Evolutionary conservation across 2,329 filamentous ascomycete genomes (phyloP), one percentile per base, ranked within the genome.

Genomic region (Orbilia brochopaga): DNA sequence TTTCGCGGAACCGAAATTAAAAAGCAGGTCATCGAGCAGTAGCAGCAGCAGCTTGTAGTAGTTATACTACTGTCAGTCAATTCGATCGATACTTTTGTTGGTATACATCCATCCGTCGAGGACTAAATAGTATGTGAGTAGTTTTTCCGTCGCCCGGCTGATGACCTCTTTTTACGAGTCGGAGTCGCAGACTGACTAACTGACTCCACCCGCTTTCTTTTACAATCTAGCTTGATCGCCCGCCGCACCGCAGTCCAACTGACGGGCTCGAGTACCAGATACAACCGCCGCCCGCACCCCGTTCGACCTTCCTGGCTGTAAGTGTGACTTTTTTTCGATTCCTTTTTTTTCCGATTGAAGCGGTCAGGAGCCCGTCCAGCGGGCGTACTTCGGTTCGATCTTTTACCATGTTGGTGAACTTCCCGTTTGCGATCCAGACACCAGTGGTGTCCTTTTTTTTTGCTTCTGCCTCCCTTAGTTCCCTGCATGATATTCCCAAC

Each of bases 1-100:
- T 55, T 50, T 51, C 66, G 35, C 67, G 50, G 67, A 72, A 61
- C 60, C 55, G 67, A 72, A 72, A 72, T 72, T 72, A 65, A 72
- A 37, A 72, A 72, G 59, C 60, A 64, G 55, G 66, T 60, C 59
- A 61, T 53, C 48, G 55, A 72, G 17, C 42, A 56, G 8, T 17
- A 10, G 15, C 11, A 48, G 19, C 44, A 48, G 44, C n/a, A 48
- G 44, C 17, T 48, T 3, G 44, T 21, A 19, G 17, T 15, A 6
- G 13, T 44, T 6, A 3, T 19, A 19, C 44, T 53, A 44, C 48
- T 62, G 32, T 40, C 58, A 32, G 52, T 55, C 58, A 19, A 50
- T 24, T 57, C 55, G 57, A 61, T 58, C 66, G 66, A 70, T 63
- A 70, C 42, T 37, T 48, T 69, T 56, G 61, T 50, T 32, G 27